Evolutionary conservation across 441 rosid species (phyloP), one percentile per base, ranked within the genome.

Genomic region (Brassica hybrid): DNA sequence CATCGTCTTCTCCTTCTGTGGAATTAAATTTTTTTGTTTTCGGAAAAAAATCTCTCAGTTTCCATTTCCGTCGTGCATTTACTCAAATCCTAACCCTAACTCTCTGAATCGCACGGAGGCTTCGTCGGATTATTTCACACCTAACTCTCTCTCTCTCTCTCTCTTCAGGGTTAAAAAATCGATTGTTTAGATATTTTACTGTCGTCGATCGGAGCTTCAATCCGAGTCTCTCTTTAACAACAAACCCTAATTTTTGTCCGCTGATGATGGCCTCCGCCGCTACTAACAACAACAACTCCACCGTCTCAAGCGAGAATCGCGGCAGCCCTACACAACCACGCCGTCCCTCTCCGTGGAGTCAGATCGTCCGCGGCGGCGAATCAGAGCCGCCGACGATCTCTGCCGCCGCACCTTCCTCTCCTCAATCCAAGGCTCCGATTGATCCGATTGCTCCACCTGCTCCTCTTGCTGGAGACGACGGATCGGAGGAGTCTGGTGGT

Each of bases 291-390:
- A 74, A 61, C 6, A 27, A 27, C 32, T 7, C 38, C 8, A 34
- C 9, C 9, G 8, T 1, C 75, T 19, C 85, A 65, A 43, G 6
- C 63, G 83, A 76, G 11, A 81, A 77, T 73, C 67, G 69, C 45
- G 72, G 61, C 34, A 65, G 74, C 71, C 78, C 85, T 77, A 43
- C 74, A 18, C 87, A 67, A 67, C 75, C 87, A 0, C 80, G 85
- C 34, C 81, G 86, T 52, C 78, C 76, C 45, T 67, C 82, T 30
- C 82, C 87, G 8, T 85, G 88, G 88, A 76, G 61, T 68, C 76
- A 82, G 43, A 34, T 83, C 76, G 78, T 79, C 62, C 64, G 79
- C 66, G 74, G 80, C 62, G 78, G 80, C 62, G 78, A 65, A 79
- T 64, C 70, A 6, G 83, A 43, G 6, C 50, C 76, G 58, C 68